Evolutionary conservation across 2,329 filamentous ascomycete genomes (phyloP).

Genomic region (Mycogone perniciosa): DNA sequence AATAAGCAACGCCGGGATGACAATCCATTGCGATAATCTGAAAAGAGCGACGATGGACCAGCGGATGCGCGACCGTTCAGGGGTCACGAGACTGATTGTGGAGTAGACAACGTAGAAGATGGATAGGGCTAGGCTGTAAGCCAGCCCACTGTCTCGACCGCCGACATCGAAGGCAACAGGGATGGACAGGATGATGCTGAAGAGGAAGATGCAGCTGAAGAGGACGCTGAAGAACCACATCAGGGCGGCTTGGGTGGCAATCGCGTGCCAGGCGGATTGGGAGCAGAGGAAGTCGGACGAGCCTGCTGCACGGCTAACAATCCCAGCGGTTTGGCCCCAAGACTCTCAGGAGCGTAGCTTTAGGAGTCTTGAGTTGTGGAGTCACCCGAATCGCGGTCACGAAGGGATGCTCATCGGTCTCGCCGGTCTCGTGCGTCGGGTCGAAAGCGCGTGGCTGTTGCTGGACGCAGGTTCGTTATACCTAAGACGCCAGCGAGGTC

Average conservation of each 20-base stretch:
- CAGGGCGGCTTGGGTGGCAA: constrained; percentile 30
- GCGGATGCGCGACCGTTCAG: constrained; percentile 69
- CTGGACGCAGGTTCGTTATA: neutral
- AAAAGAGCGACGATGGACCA: constrained; percentile 64
- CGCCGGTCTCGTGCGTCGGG: constrained; percentile 1
- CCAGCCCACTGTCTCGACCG: constrained; percentile 86
- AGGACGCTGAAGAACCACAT: constrained; percentile 81
- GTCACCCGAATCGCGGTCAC: constrained; percentile 12
- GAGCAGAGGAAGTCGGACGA: neutral
- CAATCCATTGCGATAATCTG: constrained; percentile 74
- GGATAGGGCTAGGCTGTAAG: constrained; percentile 85
- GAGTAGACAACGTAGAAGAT: constrained; percentile 89
- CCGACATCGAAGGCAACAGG: constrained; percentile 97
- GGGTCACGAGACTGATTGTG: constrained; percentile 69
- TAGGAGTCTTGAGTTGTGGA: constrained; percentile 2
- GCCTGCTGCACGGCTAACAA: neutral
- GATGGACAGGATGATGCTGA: constrained; percentile 90
- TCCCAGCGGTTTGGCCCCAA: neutral
- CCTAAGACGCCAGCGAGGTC: neutral
- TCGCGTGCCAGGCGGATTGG: constrained; percentile 22
- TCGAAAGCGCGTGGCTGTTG: neutral
- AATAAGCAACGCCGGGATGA: constrained; percentile 81
- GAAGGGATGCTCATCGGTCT: constrained; percentile 10
- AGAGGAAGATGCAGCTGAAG: constrained; percentile 77
- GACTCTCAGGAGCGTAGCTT: neutral